Percentiles rank a stretch among this genome's conserved stretches.
Evolutionary conservation across 2,329 filamentous ascomycete species (phyloP).

Genomic region (Fusarium sp.): DNA sequence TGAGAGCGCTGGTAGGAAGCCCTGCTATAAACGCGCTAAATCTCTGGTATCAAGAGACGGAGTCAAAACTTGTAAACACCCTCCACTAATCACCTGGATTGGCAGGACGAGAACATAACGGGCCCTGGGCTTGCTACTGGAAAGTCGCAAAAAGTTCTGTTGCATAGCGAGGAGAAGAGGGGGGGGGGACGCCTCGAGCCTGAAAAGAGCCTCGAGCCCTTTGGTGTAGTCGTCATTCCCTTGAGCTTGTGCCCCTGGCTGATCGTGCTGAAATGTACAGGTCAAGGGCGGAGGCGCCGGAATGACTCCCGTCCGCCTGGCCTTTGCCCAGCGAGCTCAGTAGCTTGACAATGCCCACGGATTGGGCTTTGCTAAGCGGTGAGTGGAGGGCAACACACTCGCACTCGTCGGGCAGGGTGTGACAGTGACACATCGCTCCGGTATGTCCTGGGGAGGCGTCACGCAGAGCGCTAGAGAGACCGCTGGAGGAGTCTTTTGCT

Average conservation of each 20-base stretch:
- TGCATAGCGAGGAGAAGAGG: slow-evolving; percentile 13
- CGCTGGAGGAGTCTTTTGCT: slow-evolving; percentile 37
- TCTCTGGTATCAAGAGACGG: not conserved
- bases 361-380: slow-evolving; percentile 38
- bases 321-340: slow-evolving; percentile 26
- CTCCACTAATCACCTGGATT: too few relatives aligned
- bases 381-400: slow-evolving; percentile 33
- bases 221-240: slow-evolving; percentile 30
- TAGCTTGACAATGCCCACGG: slow-evolving; percentile 27
- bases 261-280: slow-evolving; percentile 45
- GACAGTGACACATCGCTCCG: slow-evolving; percentile 41
- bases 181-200: slow-evolving; percentile 27
- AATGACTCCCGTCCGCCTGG: slow-evolving; percentile 41
- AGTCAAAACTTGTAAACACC: too few relatives aligned
- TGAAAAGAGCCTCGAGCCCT: slow-evolving; percentile 29
- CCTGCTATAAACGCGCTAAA: slow-evolving; percentile 8
- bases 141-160: slow-evolving; percentile 30
- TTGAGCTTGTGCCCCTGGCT: slow-evolving; percentile 20
- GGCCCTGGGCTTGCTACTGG: not conserved
- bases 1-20: not conserved
- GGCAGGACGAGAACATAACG: too few relatives aligned
- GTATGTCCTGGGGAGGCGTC: slow-evolving; percentile 38
- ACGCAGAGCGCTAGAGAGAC: slow-evolving; percentile 34
- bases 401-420: slow-evolving; percentile 32
- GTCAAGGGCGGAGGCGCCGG: slow-evolving; percentile 43